Conservation (phyloP, 768 basidiomycete genomes). For the Dictyophora rubrovolvata region DNA sequence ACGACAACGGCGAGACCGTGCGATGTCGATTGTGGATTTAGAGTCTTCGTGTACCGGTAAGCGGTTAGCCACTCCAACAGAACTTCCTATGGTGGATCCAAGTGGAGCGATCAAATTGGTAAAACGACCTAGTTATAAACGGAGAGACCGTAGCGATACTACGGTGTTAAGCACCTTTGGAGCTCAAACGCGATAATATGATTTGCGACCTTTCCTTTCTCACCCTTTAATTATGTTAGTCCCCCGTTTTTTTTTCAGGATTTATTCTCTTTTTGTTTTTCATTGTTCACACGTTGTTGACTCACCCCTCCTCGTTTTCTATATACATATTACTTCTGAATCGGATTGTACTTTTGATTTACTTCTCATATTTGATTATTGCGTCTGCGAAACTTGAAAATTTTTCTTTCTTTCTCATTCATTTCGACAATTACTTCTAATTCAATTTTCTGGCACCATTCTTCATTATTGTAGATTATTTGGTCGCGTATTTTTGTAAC, state of each 20-base stretch:
- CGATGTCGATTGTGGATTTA: neutral
- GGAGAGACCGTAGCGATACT: constrained; percentile 23
- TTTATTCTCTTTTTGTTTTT: neutral
- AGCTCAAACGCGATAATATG: no score
- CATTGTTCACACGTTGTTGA: neutral
- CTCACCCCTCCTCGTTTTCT: neutral
- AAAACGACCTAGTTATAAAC: constrained; percentile 62
- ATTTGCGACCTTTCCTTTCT: neutral
- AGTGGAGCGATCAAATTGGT: constrained; percentile 44
- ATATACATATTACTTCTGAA: neutral
- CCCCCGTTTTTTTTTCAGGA: neutral
- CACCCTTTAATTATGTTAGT: neutral
- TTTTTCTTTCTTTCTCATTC: no score
- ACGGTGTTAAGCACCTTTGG: neutral
- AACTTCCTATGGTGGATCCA: constrained; percentile 51
- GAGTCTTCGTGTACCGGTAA: constrained; percentile 32
- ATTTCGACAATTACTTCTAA: no score
- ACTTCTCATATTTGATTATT: no score
- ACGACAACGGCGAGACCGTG: neutral
- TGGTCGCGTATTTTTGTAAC: neutral
- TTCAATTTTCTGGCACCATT: neutral
- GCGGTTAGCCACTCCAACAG: constrained; percentile 62
- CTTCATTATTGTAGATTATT: neutral
- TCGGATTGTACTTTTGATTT: no score
- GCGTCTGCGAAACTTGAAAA: no score